phyloP scores from a whole-genome alignment of 805 yeast genomes.

The Cyberlindnera americana region DNA sequence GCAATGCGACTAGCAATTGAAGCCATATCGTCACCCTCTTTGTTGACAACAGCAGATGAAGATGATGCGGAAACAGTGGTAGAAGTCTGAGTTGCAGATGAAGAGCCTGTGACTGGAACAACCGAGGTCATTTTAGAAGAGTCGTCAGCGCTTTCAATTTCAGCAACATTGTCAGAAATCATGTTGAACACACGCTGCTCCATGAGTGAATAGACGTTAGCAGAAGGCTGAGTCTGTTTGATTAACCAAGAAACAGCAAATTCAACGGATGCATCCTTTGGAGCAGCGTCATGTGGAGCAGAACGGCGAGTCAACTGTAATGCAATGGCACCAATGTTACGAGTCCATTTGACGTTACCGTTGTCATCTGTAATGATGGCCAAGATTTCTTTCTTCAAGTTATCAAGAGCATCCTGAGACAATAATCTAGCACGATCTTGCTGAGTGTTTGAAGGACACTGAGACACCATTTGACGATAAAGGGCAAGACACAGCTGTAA shows the following conservation, averaged over 20 bases:
- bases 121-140: slow-evolving; percentile 8
- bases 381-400: slow-evolving; percentile 64
- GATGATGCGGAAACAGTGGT: slow-evolving; percentile 9
- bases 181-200: slow-evolving; percentile 62
- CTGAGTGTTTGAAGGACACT: slow-evolving; percentile 14
- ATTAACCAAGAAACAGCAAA: slow-evolving; percentile 77
- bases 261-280: slow-evolving; percentile 28
- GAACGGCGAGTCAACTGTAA: slow-evolving; percentile 55
- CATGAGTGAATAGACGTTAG: slow-evolving; percentile 71
- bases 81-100: slow-evolving; percentile 12
- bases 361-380: slow-evolving; percentile 81
- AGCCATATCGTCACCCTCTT: slow-evolving; percentile 44
- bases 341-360: slow-evolving; percentile 89
- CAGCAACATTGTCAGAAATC: slow-evolving; percentile 37
- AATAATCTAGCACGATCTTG: slow-evolving; percentile 28
- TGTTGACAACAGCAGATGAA: slow-evolving; percentile 14
- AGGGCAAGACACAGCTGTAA: slow-evolving; percentile 68
- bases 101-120: slow-evolving; percentile 12
- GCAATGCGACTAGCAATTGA: slow-evolving; percentile 57
- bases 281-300: slow-evolving; percentile 25
- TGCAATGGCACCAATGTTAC: slow-evolving; percentile 69
- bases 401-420: slow-evolving; percentile 37
- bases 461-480: slow-evolving; percentile 61
- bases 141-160: slow-evolving; percentile 17
- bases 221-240: slow-evolving; percentile 80